Percentiles rank a stretch among this genome's conserved stretches.
These are phyloP conservation scores for Eragrostis nindensis DNA, from an alignment of 176 grass and related monocot genomes.

Conservation along the genomic window DNA sequence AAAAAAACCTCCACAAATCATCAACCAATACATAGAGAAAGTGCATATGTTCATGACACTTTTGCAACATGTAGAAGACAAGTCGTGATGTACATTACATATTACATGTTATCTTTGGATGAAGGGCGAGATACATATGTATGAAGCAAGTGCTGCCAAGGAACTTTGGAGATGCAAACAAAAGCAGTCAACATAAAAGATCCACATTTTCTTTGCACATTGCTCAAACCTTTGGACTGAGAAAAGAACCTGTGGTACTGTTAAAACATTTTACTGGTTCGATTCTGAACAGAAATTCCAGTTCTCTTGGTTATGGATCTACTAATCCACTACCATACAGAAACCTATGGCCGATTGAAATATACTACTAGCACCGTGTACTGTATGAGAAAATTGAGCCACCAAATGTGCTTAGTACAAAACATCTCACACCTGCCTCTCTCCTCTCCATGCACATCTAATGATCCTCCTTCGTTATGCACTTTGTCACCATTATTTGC, in stretches of 20 bases:
- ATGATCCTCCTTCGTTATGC: background rate
- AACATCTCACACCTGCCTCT: background rate
- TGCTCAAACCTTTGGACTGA: background rate
- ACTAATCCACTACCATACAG: background rate
- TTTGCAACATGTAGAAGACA: background rate
- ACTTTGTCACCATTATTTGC: background rate
- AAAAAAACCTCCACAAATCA: background rate
- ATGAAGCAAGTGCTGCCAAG: background rate
- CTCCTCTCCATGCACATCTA: background rate
- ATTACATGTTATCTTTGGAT: background rate
- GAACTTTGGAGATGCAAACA: background rate
- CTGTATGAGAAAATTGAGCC: background rate
- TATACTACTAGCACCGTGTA: background rate
- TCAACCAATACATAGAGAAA: background rate
- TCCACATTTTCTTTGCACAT: background rate
- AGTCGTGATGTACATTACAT: background rate
- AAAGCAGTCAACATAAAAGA: background rate
- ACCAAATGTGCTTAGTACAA: background rate
- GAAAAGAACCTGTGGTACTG: background rate
- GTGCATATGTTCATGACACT: background rate
- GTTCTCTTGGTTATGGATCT: background rate
- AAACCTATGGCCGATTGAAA: background rate
- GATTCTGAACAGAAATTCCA: background rate
- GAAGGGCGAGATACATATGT: background rate
- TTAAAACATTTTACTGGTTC: background rate